A percentile compares a stretch with the other conserved stretches of the same genome.
Conservation (phyloP, 495 filamentous ascomycete species). For the Podospora pseudoanserina region DNA sequence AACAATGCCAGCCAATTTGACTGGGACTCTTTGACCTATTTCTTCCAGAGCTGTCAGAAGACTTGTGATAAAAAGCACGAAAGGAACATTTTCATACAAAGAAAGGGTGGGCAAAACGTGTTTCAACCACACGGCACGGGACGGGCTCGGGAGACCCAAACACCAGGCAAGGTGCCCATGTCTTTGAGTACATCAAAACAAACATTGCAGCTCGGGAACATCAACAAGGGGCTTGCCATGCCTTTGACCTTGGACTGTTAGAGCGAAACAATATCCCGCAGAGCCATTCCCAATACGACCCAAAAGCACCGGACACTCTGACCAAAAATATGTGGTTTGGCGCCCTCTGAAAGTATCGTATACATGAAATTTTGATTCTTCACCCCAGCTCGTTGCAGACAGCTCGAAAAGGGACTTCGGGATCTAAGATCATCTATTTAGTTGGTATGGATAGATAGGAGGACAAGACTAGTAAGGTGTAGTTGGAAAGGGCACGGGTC, state of each 20-base stretch:
- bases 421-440: not conserved
- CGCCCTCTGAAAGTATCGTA: not conserved
- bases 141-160: not conserved
- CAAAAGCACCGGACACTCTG: too few relatives aligned
- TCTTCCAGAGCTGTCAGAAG: not conserved
- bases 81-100: not conserved
- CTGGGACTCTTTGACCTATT: not conserved
- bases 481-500: not conserved
- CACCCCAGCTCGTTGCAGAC: not conserved
- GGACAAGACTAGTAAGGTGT: not conserved
- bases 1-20: too few relatives aligned
- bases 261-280: not conserved
- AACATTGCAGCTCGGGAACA: not conserved
- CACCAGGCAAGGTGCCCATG: not conserved
- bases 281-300: not conserved
- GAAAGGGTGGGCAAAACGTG: not conserved
- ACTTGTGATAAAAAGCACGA: not conserved
- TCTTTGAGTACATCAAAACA: not conserved
- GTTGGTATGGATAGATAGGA: not conserved
- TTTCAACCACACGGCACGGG: not conserved
- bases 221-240: not conserved
- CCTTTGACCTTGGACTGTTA: not conserved
- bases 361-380: not conserved
- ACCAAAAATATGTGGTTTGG: too few relatives aligned
- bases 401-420: not conserved